Evolutionary conservation across 192 early-diverging fungal species (phyloP), one percentile per base, ranked within the genome.

Genomic region (Haplosporangium gracile): DNA sequence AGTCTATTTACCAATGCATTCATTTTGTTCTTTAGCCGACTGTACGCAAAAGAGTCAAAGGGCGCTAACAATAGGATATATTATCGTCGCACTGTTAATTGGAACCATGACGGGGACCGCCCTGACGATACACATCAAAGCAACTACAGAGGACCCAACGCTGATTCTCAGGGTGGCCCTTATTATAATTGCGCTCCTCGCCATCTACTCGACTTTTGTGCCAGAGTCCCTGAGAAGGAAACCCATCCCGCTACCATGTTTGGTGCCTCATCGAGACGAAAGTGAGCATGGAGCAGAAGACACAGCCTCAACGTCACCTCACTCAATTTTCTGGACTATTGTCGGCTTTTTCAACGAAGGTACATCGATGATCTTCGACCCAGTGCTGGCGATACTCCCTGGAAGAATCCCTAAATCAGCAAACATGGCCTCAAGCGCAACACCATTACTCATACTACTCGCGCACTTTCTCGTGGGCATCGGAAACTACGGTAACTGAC

Each of bases 151-250:
- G 2, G 68, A 71, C 18, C 29, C 32, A 5, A 70, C 45, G 38
- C 2, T 40, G 8, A n/a, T 75, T 0, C 63, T 75, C 74, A 32
- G 47, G 32, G 45, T 76, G 9, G 24, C 18, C 0, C 42, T 75
- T 36, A 26, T 68, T 22, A 10, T 22, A 4, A 45, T 53, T 18
- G 18, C 34, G 18, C 24, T 55, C 34, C 49, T 81, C 5, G 40
- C 39, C n/a, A 43, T 74, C 26, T 75, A 40, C 49, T 32, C 71
- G 24, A 26, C 53, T 22, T 13, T 70, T 36, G 26, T 75, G 3
- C 80, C 80, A 2, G 80, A 81, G 20, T 81, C 80, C 1, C n/a
- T 80, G 29, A 65, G 60, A 32, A 65, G 60, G 13, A 65, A 65
- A 11, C 60, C 60, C 26, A 29, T 24, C 13, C 11, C 60, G 29